These are phyloP conservation scores for Amphirosellinia nigrospora DNA, from an alignment of 495 filamentous ascomycete species.

Conservation along the genomic window DNA sequence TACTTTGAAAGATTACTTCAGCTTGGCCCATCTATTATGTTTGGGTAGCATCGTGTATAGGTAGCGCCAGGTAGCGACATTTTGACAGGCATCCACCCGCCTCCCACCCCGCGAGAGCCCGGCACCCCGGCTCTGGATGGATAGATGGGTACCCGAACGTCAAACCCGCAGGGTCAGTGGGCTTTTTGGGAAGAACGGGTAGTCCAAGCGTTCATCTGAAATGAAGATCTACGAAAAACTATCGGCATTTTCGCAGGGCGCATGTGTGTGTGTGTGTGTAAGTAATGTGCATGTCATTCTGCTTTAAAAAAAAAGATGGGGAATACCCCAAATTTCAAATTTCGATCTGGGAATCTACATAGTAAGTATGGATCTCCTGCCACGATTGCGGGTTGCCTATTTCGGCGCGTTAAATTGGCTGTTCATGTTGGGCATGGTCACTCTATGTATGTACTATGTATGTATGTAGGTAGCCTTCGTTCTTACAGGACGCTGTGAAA, in stretches of 20 bases:
- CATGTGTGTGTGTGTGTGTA: neutral
- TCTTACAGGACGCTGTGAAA: neutral
- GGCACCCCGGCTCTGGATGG: slow-evolving; percentile 2
- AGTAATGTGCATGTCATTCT: neutral
- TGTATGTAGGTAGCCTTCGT: no score
- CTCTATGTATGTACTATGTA: no score
- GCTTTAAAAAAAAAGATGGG: neutral
- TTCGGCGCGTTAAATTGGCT: neutral
- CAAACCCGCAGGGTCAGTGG: slow-evolving; percentile 5
- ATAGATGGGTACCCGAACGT: neutral
- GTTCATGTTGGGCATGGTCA: neutral
- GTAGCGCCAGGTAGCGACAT: neutral
- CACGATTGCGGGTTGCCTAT: neutral
- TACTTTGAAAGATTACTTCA: neutral
- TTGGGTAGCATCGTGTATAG: neutral
- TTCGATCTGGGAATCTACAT: no score
- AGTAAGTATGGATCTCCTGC: no score
- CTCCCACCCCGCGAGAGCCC: slow-evolving; percentile 7
- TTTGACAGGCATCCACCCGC: slow-evolving; percentile 7
- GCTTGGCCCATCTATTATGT: neutral
- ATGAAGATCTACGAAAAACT: slow-evolving; percentile 44
- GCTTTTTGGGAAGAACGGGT: neutral
- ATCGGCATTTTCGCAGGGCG: slow-evolving; percentile 40
- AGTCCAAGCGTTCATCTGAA: slow-evolving; percentile 16
- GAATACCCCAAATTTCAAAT: slow-evolving; percentile 1